A percentile compares a stretch with the other conserved stretches of the same genome.
Conservation (phyloP, 352 stramenopile species). For the Pythium volutum region DNA sequence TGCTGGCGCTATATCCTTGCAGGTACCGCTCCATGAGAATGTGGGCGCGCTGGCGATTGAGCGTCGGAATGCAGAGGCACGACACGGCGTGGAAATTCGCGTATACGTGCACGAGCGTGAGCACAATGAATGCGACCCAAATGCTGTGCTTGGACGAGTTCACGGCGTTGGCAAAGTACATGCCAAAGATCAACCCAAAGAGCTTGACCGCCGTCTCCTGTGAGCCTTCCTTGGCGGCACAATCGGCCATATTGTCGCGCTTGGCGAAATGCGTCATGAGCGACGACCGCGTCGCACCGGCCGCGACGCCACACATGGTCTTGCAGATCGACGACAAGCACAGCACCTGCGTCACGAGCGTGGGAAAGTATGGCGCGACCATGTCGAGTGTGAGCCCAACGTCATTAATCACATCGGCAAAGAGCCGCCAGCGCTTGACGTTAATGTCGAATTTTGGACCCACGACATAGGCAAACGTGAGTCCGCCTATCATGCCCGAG, state of each 20-base stretch:
- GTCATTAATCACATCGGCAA: slow-evolving; percentile 97
- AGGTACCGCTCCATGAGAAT: slow-evolving; percentile 63
- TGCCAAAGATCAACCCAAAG: slow-evolving; percentile 88
- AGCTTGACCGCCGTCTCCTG: slow-evolving; percentile 96
- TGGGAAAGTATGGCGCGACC: slow-evolving; percentile 69
- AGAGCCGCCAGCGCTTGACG: slow-evolving; percentile 95
- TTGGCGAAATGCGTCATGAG: slow-evolving; percentile 90
- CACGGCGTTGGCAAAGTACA: slow-evolving; percentile 78
- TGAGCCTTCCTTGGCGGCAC: slow-evolving; percentile 94
- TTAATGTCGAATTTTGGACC: slow-evolving; percentile 91
- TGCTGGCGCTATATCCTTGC: background rate
- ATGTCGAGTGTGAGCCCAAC: slow-evolving; percentile 91
- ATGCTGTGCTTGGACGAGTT: slow-evolving; percentile 57
- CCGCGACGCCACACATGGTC: slow-evolving; percentile 94
- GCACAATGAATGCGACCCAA: slow-evolving; percentile 91
- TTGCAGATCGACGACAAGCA: slow-evolving; percentile 92
- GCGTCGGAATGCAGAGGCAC: slow-evolving; percentile 82
- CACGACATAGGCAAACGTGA: slow-evolving; percentile 93
- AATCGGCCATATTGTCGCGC: slow-evolving; percentile 87
- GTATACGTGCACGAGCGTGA: slow-evolving; percentile 93
- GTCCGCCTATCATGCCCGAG: slow-evolving; percentile 86
- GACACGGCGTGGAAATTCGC: slow-evolving; percentile 93
- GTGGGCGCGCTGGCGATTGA: slow-evolving; percentile 75
- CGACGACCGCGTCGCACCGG: slow-evolving; percentile 91
- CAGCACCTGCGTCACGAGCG: slow-evolving; percentile 61